These are phyloP conservation scores for Clarireedia paspali DNA, from an alignment of 2,329 filamentous ascomycete species.

Conservation along the genomic window DNA sequence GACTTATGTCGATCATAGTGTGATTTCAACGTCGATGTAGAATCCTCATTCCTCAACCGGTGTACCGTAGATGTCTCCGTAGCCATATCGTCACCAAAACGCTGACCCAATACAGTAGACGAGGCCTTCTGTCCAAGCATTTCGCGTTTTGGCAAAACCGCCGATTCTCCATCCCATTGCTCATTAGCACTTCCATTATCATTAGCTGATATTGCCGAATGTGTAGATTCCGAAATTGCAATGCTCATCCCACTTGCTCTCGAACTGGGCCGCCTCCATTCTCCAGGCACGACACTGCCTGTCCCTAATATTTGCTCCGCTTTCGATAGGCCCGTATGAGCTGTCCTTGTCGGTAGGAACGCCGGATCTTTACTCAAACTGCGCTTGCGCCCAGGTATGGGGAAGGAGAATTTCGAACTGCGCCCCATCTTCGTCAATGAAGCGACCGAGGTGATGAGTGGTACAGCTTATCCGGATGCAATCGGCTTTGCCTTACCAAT, in stretches of 20 bases:
- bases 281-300: conserved; percentile 9
- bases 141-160: conserved; percentile 21
- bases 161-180: conserved; percentile 23
- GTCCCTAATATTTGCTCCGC: conserved; percentile 27
- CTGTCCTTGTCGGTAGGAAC: not conserved
- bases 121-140: conserved; percentile 36
- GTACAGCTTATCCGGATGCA: not conserved
- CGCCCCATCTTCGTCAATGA: conserved; percentile 25
- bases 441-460: not conserved
- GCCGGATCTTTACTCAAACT: conserved; percentile 11
- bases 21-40: conserved; percentile 38
- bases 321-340: conserved; percentile 21
- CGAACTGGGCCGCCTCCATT: conserved; percentile 22
- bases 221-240: conserved; percentile 30
- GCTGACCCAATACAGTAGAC: conserved; percentile 36
- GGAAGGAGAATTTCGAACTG: conserved; percentile 31
- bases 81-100: conserved; percentile 30
- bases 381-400: conserved; percentile 27
- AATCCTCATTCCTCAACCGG: conserved; percentile 31
- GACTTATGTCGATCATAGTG: conserved; percentile 38
- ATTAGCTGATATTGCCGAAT: conserved; percentile 17
- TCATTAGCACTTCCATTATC: conserved; percentile 21
- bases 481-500: not conserved
- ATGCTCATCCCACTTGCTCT: conserved; percentile 35
- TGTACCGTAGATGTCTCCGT: conserved; percentile 29